Conservation (phyloP, 495 filamentous ascomycete genomes). For the Hyphodiscus hymeniophilus region DNA sequence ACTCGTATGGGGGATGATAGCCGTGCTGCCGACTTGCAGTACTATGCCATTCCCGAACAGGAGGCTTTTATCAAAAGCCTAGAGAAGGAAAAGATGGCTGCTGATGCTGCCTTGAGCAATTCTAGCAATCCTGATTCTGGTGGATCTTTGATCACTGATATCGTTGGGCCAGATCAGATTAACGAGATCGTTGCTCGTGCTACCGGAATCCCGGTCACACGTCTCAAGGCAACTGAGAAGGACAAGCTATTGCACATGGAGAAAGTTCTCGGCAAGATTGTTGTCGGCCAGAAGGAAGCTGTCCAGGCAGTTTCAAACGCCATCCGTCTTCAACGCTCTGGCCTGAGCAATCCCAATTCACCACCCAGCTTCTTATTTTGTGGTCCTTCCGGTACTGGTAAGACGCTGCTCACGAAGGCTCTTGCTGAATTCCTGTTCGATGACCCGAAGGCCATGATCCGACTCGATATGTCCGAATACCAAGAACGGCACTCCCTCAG, state of each 20-base stretch:
- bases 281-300: constrained; percentile 93
- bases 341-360: constrained; percentile 88
- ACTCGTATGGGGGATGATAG: constrained; percentile 73
- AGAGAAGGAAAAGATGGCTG: constrained; percentile 68
- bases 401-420: constrained; percentile 92
- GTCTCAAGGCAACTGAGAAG: constrained; percentile 90
- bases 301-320: constrained; percentile 89
- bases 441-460: constrained; percentile 95
- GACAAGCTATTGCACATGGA: constrained; percentile 97
- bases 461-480: constrained; percentile 99
- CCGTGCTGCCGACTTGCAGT: constrained; percentile 84
- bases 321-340: constrained; percentile 88
- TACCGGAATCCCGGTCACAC: constrained; percentile 94
- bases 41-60: constrained; percentile 94
- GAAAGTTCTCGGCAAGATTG: constrained; percentile 67
- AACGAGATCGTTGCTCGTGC: constrained; percentile 95
- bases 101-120: constrained; percentile 65
- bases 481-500: constrained; percentile 94
- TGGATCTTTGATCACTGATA: constrained; percentile 72
- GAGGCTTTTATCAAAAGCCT: constrained; percentile 68
- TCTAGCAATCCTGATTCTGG: constrained; percentile 47
- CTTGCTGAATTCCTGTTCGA: constrained; percentile 98
- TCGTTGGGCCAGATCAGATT: constrained; percentile 96
- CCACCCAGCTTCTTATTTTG: constrained; percentile 98
- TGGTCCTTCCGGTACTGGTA: constrained; percentile 94